Evolutionary conservation across 2,329 filamentous ascomycete genomes (phyloP).

Genomic region (Neofusicoccum parvum): DNA sequence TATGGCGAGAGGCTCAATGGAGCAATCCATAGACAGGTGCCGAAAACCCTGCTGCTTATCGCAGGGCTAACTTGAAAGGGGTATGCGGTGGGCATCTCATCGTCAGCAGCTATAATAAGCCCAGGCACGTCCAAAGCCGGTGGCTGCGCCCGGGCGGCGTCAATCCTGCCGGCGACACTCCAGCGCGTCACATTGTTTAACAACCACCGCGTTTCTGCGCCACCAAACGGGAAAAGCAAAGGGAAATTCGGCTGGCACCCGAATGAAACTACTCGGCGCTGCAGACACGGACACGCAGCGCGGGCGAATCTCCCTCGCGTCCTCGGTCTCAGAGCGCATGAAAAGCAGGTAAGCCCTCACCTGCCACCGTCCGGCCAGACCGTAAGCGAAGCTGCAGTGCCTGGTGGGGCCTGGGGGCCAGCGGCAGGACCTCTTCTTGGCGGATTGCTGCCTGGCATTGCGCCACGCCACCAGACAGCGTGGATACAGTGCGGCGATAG

Average conservation of each 20-base stretch:
- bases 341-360: background rate
- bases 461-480: background rate
- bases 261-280: no score
- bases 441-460: background rate
- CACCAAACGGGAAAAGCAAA: background rate
- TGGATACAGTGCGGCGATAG: conserved; percentile 1
- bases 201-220: background rate
- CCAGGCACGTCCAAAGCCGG: background rate
- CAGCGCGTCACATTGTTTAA: background rate
- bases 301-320: background rate
- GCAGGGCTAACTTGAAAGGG: background rate
- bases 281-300: no score
- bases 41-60: conserved; percentile 1
- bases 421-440: background rate
- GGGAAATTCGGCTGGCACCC: no score
- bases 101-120: conserved; percentile 4
- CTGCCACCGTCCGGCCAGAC: background rate
- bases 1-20: background rate
- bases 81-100: background rate
- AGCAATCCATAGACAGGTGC: background rate
- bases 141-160: conserved; percentile 5
- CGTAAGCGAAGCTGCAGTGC: background rate
- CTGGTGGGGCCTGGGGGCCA: conserved; percentile 3
- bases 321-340: background rate
- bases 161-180: background rate